These are phyloP conservation scores for Ophiostoma sp. DNA, from an alignment of 2,329 filamentous ascomycete genomes.

Conservation along the genomic window DNA sequence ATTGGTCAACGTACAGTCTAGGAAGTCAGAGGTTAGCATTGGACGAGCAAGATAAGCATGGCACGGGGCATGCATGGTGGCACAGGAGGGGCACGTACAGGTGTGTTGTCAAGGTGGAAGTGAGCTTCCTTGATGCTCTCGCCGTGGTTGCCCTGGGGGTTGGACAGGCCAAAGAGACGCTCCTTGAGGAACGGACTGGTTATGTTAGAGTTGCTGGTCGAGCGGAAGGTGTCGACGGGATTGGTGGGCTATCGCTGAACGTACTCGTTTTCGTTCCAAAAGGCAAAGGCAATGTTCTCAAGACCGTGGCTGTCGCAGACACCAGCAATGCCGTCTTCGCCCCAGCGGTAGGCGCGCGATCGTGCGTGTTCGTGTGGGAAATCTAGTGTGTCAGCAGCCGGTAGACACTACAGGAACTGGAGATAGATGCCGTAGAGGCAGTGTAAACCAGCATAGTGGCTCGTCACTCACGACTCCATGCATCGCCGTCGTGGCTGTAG, in stretches of 20 bases:
- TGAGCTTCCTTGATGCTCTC: slow-evolving; percentile 96
- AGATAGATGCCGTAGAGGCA: no score
- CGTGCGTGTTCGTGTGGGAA: slow-evolving; percentile 91
- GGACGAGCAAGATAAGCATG: slow-evolving; percentile 33
- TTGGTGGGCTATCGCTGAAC: slow-evolving; percentile 22
- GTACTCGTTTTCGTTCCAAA: slow-evolving; percentile 96
- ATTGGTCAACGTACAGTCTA: slow-evolving; percentile 41
- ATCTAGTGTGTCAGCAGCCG: slow-evolving; percentile 47
- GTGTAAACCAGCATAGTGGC: no score
- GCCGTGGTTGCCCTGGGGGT: slow-evolving; percentile 94
- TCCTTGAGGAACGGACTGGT: slow-evolving; percentile 85
- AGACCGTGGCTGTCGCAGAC: slow-evolving; percentile 85
- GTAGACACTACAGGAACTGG: no score
- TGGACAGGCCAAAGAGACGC: slow-evolving; percentile 87
- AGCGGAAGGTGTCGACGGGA: no score
- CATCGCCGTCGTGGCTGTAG: slow-evolving; percentile 83
- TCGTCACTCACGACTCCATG: slow-evolving; percentile 76
- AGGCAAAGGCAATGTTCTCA: slow-evolving; percentile 90
- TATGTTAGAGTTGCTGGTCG: slow-evolving; percentile 36
- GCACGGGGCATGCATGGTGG: neutral
- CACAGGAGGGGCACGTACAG: slow-evolving; percentile 41
- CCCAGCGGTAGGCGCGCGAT: slow-evolving; percentile 87
- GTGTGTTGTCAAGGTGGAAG: slow-evolving; percentile 94
- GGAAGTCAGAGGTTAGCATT: slow-evolving; percentile 27
- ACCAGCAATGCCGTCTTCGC: slow-evolving; percentile 93